Percentiles rank a stretch among this genome's conserved stretches.
These are phyloP conservation scores for Solanum pimpinellifolium DNA, from an alignment of 257 asterid species.

Conservation along the genomic window DNA sequence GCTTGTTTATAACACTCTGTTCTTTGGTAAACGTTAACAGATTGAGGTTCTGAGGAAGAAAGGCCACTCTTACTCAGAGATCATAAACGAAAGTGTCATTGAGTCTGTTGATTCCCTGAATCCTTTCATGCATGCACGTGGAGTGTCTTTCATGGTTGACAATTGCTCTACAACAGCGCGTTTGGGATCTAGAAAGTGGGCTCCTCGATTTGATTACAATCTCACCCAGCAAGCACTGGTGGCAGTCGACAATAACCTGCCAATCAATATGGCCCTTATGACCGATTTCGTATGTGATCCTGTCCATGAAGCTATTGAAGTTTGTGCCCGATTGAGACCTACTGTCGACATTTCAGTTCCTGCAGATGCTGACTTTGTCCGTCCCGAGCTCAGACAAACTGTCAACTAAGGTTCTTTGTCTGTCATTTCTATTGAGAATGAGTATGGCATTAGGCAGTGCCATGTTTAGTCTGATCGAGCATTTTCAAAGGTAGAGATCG, in stretches of 20 bases:
- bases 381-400: conserved; percentile 71
- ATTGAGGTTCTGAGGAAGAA: conserved; percentile 90
- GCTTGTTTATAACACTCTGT: neutral
- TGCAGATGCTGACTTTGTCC: conserved; percentile 83
- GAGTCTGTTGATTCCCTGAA: conserved; percentile 92
- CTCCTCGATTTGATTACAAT: conserved; percentile 79
- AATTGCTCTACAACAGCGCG: conserved; percentile 95
- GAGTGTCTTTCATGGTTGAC: conserved; percentile 95
- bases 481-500: neutral
- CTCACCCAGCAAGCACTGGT: conserved; percentile 90
- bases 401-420: conserved; percentile 19
- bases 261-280: conserved; percentile 72
- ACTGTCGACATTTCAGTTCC: conserved; percentile 92
- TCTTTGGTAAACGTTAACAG: conserved; percentile 16
- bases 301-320: conserved; percentile 77
- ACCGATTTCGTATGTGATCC: conserved; percentile 78
- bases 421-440: neutral
- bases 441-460: neutral
- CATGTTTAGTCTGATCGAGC: neutral
- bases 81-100: conserved; percentile 81
- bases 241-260: conserved; percentile 50
- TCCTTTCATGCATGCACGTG: conserved; percentile 99
- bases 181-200: conserved; percentile 91
- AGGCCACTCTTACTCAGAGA: conserved; percentile 93
- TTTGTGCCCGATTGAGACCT: conserved; percentile 84